Percentiles rank a stretch among this genome's conserved stretches.
Conservation (phyloP, 768 basidiomycete genomes). For the Phylloporus rhodoxanthus region DNA sequence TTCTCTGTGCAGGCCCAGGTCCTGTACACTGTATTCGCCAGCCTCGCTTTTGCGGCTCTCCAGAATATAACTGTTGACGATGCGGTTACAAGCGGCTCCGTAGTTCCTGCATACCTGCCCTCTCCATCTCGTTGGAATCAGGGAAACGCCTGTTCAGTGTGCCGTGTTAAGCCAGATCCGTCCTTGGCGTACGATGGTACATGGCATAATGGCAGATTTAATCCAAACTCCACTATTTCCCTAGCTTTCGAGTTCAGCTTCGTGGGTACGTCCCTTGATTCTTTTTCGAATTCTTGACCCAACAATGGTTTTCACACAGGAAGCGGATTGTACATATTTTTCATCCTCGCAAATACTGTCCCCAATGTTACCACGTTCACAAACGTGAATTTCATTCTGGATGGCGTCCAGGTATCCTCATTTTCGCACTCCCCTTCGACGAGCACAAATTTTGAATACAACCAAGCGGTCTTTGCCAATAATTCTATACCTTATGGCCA, state of each 20-base stretch:
- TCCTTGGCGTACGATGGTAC: conserved; percentile 8
- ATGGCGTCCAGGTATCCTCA: not conserved
- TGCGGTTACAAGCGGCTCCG: conserved; percentile 5
- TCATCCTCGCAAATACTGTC: conserved; percentile 10
- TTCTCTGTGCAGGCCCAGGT: not conserved
- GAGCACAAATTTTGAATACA: conserved; percentile 7
- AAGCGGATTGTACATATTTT: conserved; percentile 16
- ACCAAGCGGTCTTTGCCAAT: conserved; percentile 13
- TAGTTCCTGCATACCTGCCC: conserved; percentile 14
- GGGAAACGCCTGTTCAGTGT: conserved; percentile 4
- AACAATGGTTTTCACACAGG: not conserved
- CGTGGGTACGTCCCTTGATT: not conserved
- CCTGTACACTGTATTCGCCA: not conserved
- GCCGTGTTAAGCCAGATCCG: not conserved
- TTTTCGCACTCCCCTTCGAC: conserved; percentile 3
- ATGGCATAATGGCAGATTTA: conserved; percentile 15
- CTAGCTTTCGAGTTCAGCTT: conserved; percentile 9
- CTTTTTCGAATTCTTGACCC: not conserved
- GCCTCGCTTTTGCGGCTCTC: not conserved
- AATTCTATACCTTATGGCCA: not conserved
- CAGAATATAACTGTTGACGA: conserved; percentile 20
- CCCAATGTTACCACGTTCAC: not conserved
- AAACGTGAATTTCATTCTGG: conserved; percentile 8
- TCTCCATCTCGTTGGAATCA: not conserved
- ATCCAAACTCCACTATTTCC: not conserved